Percentiles rank a stretch among this genome's conserved stretches.
phyloP scores from a whole-genome alignment of 768 basidiomycete genomes.

The Lactarius indigo region DNA sequence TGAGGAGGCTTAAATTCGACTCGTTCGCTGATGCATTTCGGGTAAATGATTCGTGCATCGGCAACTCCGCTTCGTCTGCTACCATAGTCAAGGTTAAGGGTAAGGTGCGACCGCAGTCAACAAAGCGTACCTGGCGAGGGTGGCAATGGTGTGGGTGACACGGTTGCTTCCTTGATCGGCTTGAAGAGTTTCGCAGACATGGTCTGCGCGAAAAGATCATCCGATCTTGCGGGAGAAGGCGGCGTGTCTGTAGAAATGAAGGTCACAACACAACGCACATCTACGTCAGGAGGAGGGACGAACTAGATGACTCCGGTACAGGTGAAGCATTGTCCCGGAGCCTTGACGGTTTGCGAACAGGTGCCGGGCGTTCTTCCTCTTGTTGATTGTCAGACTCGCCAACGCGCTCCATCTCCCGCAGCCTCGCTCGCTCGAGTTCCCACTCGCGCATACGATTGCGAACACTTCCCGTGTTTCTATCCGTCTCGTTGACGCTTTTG shows the following conservation, averaged over 20 bases:
- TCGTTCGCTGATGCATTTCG: conserved; percentile 30
- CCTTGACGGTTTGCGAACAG: conserved; percentile 14
- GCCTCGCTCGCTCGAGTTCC: conserved; percentile 66
- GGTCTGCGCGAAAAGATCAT: conserved; percentile 6
- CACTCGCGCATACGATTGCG: conserved; percentile 69
- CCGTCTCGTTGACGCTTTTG: conserved; percentile 29
- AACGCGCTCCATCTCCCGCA: conserved; percentile 64
- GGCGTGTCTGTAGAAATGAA: background rate
- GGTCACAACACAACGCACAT: background rate
- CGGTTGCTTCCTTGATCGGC: conserved; percentile 2
- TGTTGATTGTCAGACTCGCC: conserved; percentile 30
- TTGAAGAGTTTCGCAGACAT: conserved; percentile 17
- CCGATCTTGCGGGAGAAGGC: conserved; percentile 1
- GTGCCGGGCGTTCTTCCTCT: conserved; percentile 10
- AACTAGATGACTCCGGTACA: conserved; percentile 30
- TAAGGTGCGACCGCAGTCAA: conserved; percentile 32
- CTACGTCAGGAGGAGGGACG: background rate
- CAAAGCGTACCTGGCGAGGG: conserved; percentile 25
- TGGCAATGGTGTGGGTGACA: conserved; percentile 1
- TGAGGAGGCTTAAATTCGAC: conserved; percentile 48
- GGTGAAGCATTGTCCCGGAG: conserved; percentile 16
- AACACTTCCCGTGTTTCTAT: conserved; percentile 30
- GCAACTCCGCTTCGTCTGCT: conserved; percentile 21
- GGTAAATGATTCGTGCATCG: conserved; percentile 15
- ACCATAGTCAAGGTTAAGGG: background rate